A percentile compares a stretch with the other conserved stretches of the same genome.
Conservation (phyloP, 495 filamentous ascomycete species). For the Penicillium lividum region DNA sequence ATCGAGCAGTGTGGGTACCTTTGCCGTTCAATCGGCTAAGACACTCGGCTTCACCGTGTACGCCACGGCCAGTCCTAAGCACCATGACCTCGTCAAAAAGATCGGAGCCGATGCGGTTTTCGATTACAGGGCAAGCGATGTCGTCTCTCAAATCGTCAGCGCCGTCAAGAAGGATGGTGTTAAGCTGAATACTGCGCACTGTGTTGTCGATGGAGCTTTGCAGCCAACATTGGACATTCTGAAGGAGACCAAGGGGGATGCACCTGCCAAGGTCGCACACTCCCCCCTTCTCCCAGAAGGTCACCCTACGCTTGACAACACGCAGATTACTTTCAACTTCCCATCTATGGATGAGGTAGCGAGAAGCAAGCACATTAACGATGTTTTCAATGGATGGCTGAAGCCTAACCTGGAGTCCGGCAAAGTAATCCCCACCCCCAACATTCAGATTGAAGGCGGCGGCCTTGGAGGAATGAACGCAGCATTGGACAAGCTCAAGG, state of each 20-base stretch:
- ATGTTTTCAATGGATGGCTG: constrained; percentile 44
- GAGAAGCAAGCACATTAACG: constrained; percentile 27
- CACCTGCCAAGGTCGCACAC: constrained; percentile 20
- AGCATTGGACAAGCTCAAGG: no score
- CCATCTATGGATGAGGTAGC: constrained; percentile 25
- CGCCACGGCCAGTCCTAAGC: constrained; percentile 43
- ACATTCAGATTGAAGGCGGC: no score
- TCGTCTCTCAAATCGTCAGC: constrained; percentile 39
- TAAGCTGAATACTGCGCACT: constrained; percentile 32
- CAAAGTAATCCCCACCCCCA: not conserved
- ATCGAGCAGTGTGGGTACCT: no score
- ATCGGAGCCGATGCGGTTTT: constrained; percentile 47
- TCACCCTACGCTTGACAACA: not conserved
- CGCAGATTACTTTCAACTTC: not conserved
- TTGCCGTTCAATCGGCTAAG: constrained; percentile 14
- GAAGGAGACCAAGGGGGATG: constrained; percentile 33
- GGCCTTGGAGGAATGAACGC: no score
- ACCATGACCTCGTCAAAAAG: constrained; percentile 44
- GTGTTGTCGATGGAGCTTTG: constrained; percentile 15
- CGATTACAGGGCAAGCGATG: constrained; percentile 41
- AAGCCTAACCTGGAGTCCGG: constrained; percentile 17
- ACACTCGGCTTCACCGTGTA: constrained; percentile 46
- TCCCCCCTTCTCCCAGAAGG: constrained; percentile 22
- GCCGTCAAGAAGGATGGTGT: constrained; percentile 38
- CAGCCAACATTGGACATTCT: constrained; percentile 29